A percentile compares a stretch with the other conserved stretches of the same genome.
Evolutionary conservation across 805 yeast genomes (phyloP).

Genomic region (Hanseniaspora mollemarum): DNA sequence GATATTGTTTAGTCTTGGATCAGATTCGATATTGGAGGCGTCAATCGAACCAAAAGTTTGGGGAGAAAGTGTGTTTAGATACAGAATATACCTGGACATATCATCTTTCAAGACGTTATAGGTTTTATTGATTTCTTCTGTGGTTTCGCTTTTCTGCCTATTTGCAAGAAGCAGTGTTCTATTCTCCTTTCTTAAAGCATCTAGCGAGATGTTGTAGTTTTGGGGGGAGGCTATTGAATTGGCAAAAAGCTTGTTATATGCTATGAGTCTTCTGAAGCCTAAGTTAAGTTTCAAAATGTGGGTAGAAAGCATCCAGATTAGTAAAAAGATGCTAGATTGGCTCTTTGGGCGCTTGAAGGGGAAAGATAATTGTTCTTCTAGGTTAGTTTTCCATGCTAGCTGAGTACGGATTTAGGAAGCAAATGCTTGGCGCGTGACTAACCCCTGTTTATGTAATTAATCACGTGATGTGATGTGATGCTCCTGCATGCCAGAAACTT

Average conservation of each 20-base stretch:
- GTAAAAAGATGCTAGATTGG: not conserved
- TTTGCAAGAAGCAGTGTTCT: conserved; percentile 49
- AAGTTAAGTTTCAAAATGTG: no score
- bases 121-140: conserved; percentile 11
- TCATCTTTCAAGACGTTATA: conserved; percentile 23
- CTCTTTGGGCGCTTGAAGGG: no score
- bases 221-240: conserved; percentile 1
- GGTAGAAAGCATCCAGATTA: no score
- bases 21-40: not conserved
- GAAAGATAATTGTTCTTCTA: no score
- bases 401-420: no score
- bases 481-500: no score
- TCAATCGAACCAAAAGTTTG: not conserved
- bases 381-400: no score
- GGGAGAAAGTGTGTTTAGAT: not conserved
- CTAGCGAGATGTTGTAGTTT: conserved; percentile 33
- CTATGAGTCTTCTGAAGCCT: conserved; percentile 54
- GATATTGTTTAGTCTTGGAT: conserved; percentile 9
- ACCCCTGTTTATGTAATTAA: not conserved
- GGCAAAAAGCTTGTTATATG: conserved; percentile 9
- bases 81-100: not conserved
- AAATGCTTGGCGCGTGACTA: no score
- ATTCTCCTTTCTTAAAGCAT: conserved; percentile 59
- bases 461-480: no score
- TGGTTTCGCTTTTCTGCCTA: conserved; percentile 5